phyloP scores from a whole-genome alignment of 2,329 filamentous ascomycete species.

The Cladophialophora exuberans region DNA sequence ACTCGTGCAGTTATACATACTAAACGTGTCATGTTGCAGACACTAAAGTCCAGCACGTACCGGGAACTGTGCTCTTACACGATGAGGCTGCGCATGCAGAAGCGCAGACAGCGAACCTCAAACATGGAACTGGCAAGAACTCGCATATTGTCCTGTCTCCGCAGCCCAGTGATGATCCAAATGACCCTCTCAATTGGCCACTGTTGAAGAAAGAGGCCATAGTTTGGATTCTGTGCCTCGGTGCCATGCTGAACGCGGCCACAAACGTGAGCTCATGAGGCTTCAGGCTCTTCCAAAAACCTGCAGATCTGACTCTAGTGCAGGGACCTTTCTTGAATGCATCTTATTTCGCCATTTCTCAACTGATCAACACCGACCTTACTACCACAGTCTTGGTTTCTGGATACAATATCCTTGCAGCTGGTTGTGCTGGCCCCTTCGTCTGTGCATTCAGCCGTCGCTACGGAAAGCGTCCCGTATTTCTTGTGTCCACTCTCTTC shows the following conservation, averaged over 20 bases:
- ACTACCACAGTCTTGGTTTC: slow-evolving; percentile 20
- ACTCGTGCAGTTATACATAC: neutral
- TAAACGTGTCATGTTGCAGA: neutral
- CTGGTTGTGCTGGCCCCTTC: slow-evolving; percentile 19
- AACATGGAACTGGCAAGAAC: slow-evolving; percentile 24
- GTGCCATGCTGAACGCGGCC: slow-evolving; percentile 14
- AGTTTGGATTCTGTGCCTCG: slow-evolving; percentile 13
- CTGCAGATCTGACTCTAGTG: neutral
- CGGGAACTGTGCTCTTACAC: slow-evolving; percentile 20
- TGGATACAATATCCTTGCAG: slow-evolving; percentile 20
- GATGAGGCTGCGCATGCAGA: slow-evolving; percentile 8
- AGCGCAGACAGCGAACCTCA: slow-evolving; percentile 12
- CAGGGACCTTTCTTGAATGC: slow-evolving; percentile 14
- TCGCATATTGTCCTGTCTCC: slow-evolving; percentile 32
- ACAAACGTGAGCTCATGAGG: slow-evolving; percentile 11
- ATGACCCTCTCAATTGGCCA: slow-evolving; percentile 21
- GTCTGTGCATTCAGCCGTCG: slow-evolving; percentile 45
- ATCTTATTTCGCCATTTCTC: slow-evolving; percentile 13
- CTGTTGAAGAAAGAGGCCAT: slow-evolving; percentile 16
- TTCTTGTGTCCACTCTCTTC: slow-evolving; percentile 35
- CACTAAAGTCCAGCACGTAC: slow-evolving; percentile 16
- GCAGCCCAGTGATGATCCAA: slow-evolving; percentile 19
- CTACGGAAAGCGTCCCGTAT: slow-evolving; percentile 41
- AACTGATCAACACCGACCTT: slow-evolving; percentile 17
- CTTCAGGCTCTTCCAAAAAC: neutral